A percentile compares a stretch with the other conserved stretches of the same genome.
Conservation (phyloP, 257 asterid species). For the Pogostemon cablin region DNA sequence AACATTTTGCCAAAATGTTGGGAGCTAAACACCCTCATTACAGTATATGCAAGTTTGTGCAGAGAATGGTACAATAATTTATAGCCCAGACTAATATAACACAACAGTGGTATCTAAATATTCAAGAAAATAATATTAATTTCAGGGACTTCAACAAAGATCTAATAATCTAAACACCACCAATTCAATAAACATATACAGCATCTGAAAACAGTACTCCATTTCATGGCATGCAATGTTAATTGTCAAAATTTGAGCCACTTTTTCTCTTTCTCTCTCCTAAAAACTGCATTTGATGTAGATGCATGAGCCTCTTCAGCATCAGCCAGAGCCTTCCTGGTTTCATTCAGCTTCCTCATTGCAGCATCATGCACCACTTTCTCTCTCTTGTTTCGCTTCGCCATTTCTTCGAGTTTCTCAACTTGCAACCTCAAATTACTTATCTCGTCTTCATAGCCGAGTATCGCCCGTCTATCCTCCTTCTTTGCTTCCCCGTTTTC, state of each 20-base stretch:
- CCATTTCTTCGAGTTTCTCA: slow-evolving; percentile 85
- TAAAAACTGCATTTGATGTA: slow-evolving; percentile 71
- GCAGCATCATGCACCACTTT: slow-evolving; percentile 86
- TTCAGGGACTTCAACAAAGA: neutral
- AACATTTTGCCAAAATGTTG: too few relatives aligned
- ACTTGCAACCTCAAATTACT: slow-evolving; percentile 64
- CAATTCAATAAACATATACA: neutral
- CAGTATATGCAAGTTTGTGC: too few relatives aligned
- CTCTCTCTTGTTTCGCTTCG: slow-evolving; percentile 74
- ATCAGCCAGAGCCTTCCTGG: slow-evolving; percentile 71
- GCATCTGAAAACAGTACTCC: neutral
- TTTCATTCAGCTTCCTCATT: slow-evolving; percentile 74
- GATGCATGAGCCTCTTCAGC: slow-evolving; percentile 84
- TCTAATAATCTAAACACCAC: neutral
- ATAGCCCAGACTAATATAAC: neutral
- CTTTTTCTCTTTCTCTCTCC: slow-evolving; percentile 84
- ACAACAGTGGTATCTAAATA: neutral
- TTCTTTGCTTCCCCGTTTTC: slow-evolving; percentile 51
- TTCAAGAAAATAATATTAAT: neutral
- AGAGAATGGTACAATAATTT: too few relatives aligned
- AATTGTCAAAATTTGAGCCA: slow-evolving; percentile 84
- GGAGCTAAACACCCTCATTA: too few relatives aligned
- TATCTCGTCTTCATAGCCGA: slow-evolving; percentile 78
- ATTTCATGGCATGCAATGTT: neutral
- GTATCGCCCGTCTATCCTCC: slow-evolving; percentile 64